Evolutionary conservation across 768 basidiomycete genomes (phyloP).

Genomic region (Calocybe gangraenosa): DNA sequence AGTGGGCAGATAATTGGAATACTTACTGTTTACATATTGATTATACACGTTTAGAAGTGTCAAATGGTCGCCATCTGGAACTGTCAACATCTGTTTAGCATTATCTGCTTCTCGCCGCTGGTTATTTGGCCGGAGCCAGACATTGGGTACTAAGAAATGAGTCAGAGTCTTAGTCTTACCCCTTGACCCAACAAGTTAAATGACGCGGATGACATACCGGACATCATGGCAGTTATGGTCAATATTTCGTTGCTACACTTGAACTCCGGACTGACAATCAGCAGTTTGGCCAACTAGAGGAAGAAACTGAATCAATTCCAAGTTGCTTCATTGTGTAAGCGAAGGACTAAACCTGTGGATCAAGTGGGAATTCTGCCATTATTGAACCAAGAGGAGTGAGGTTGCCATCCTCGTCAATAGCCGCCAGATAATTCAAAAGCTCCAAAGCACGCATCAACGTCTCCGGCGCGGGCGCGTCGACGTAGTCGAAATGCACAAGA

Average conservation of each 20-base stretch:
- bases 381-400: slow-evolving; percentile 81
- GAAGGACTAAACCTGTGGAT: slow-evolving; percentile 72
- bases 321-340: neutral
- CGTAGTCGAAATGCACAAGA: slow-evolving; percentile 83
- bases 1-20: neutral
- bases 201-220: slow-evolving; percentile 47
- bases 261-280: slow-evolving; percentile 93
- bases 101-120: slow-evolving; percentile 88
- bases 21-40: slow-evolving; percentile 78
- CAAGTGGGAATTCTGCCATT: slow-evolving; percentile 99
- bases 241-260: slow-evolving; percentile 94
- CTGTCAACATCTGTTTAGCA: slow-evolving; percentile 82
- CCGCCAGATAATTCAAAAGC: slow-evolving; percentile 86
- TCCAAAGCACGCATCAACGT: slow-evolving; percentile 97
- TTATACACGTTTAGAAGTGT: slow-evolving; percentile 96
- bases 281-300: slow-evolving; percentile 90
- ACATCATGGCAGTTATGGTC: slow-evolving; percentile 95
- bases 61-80: slow-evolving; percentile 96
- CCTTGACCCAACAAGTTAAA: neutral
- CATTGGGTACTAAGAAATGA: slow-evolving; percentile 67
- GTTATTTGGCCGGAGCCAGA: slow-evolving; percentile 91
- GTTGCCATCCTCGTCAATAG: slow-evolving; percentile 91
- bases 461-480: slow-evolving; percentile 92
- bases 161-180: neutral
- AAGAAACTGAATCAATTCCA: slow-evolving; percentile 1